Base-by-base conservation (phyloP, 75 land plant species). In the Gnetum montanum region DNA sequence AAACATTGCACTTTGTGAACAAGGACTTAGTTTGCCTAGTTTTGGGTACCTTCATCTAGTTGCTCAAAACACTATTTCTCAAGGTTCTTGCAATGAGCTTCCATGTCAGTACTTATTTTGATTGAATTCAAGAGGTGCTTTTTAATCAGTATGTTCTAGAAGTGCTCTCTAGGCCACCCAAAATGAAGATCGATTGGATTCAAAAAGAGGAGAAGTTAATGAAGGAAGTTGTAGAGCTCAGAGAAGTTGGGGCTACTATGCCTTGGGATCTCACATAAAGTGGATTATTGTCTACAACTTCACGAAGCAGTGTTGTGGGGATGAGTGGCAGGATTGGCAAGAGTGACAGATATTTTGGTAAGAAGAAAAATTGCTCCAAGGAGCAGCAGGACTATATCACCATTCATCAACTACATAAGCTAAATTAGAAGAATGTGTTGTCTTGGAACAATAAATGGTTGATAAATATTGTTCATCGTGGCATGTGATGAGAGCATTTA, bases 381-480 rank as follows among this genome's bases (percentile, higher is more conserved):
- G 13, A 37, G 13, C 13, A 37, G 3, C 63, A 68, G 33, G 69
- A 60, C 0, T 67, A 56, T 8, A 82, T 86, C 34, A 65, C 72
- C 2, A 72, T 88, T 22, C 73, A 83, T 19, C 56, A 77, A 8
- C 75, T 88, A 34, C 87, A 83, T 52, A 79, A 65, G 59, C 72
- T 88, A 7, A 77, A 71, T 58, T 71, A 51, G 43, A 71, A 88
- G 64, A 83, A 88, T 48, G 67, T 88, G 0, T 88, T 87, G 0
- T 81, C 87, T 2, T 84, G 87, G 81, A 77, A 72, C 38, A 86
- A 82, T 83, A 86, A 82, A 68, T 59, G 83, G 54, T 59, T 86
- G 47, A 73, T 86, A 51, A 76, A 61, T 1, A 70, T 83, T 3
- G 87, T 79, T 8, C 70, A 79, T 43, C 61, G 71, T 51, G 81